A percentile compares a stretch with the other conserved stretches of the same genome.
These are phyloP conservation scores for Catunica adiposa DNA, from an alignment of 2,329 filamentous ascomycete species.

Conservation along the genomic window DNA sequence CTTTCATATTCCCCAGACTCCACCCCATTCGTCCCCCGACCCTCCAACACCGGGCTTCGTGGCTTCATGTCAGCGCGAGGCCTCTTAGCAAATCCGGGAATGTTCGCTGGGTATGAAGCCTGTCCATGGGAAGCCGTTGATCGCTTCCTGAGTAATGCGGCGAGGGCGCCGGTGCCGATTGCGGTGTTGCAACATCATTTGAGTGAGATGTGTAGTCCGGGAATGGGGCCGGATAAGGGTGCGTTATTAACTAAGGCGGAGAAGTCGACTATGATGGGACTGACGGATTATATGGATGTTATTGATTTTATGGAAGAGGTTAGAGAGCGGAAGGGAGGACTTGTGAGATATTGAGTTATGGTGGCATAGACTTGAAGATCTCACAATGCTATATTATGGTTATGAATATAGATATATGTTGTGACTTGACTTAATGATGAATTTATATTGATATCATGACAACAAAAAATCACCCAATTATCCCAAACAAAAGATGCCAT, in stretches of 20 bases:
- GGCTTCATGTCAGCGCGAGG: conserved; percentile 57
- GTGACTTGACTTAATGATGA: background rate
- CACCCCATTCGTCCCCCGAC: conserved; percentile 18
- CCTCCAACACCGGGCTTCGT: conserved; percentile 33
- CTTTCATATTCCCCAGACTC: conserved; percentile 16
- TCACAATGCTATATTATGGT: background rate
- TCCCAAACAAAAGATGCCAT: background rate
- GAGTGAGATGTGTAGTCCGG: conserved; percentile 47
- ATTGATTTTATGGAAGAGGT: conserved; percentile 43
- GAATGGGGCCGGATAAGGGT: conserved; percentile 35
- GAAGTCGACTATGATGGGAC: conserved; percentile 31
- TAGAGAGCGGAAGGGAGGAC: conserved; percentile 20
- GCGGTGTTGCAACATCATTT: conserved; percentile 50
- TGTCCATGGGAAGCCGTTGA: conserved; percentile 49
- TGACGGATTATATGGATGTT: conserved; percentile 38
- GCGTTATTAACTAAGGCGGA: conserved; percentile 39
- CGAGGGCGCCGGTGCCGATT: conserved; percentile 41
- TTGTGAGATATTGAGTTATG: background rate
- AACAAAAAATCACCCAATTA: background rate
- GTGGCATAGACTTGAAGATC: background rate
- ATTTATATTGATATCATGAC: background rate
- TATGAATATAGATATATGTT: background rate
- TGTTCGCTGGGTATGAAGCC: conserved; percentile 40
- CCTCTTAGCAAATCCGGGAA: conserved; percentile 48
- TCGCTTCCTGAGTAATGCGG: conserved; percentile 42